Evolutionary conservation across 2,329 filamentous ascomycete species (phyloP), one percentile per base, ranked within the genome.

Genomic region (Zymoseptoria brevis): DNA sequence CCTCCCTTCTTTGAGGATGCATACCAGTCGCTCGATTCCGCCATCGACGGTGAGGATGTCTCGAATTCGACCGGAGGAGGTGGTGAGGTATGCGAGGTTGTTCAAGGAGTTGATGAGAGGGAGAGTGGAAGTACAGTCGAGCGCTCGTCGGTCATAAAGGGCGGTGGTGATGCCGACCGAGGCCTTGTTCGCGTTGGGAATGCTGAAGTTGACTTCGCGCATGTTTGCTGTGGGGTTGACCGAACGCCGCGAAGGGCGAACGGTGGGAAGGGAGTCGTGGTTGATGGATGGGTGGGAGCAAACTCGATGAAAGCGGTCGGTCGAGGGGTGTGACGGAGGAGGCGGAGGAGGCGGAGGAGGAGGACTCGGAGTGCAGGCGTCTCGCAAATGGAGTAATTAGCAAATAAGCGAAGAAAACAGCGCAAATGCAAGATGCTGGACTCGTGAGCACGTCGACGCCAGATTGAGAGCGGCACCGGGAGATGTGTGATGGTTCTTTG

Each of bases 191-290:
- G 95, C 91, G 82, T 94, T 96, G 57, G 94, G 93, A 75, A 97
- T 96, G 79, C 92, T 96, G 79, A 97, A 97, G 78, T 97, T 97
- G 79, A 96, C 92, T 84, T 99, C 94, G 80, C 94, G 90, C 94
- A 99, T 99, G 77, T 75, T 93, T 83, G 73, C 60, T 29, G 66
- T 64, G 45, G 35, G 1, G 35, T 59, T 58, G 56, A 57, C 57
- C 60, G 58, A 56, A 60, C 55, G 58, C 58, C 55, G 19, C 29
- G 45, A 22, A 24, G 13, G 41, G 52, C 54, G 51, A 57, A 21
- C 52, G 45, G 52, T 48, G 49, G 55, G 11, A 19, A 41, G 16
- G 45, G 29, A 26, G n/a, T 21, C 21, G 30, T 16, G 21, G 53
- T 22, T 19, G 57, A 59, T 59, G 53, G 45, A 16, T 51, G 11